Evolutionary conservation across 257 asterid species (phyloP), one percentile per base, ranked within the genome.

Genomic region (Nicotiana attenuata): DNA sequence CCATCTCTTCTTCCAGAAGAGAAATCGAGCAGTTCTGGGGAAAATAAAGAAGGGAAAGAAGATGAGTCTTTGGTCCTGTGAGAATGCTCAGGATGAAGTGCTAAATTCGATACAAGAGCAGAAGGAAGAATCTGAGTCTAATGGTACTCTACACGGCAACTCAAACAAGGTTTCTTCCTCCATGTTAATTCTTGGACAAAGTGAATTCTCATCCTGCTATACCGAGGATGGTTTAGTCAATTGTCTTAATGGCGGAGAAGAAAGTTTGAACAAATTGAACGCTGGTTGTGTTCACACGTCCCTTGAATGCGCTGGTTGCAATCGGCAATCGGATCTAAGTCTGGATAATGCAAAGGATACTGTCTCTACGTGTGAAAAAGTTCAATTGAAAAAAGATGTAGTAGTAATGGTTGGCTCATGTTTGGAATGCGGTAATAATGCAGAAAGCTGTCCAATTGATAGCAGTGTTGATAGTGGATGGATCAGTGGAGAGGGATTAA

Each of bases 31-130:
- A 80, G 16, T 22, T 73, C 76, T 86, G 28, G 91, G 89, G 35
- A 92, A 86, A 87, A 87, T 82, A 82, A 92, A 88, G 78, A 83
- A 84, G 68, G 35, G 80, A 50, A 90, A 85, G 80, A 91, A 86
- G 89, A 89, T 77, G 31, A 83, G 56, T 82, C 85, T 60, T 60
- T 81, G 28, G 82, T 69, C 26, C 28, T 66, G 28, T 68, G 61
- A 81, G 29, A 88, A 85, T 64, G 64, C 80, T 56, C 85, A 81
- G 57, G 80, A 78, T 79, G 71, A 50, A 75, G 56, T 80, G 82
- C 81, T 61, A 68, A 84, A 85, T 77, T 78, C 86, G 7, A 57
- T 71, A 35, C 80, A 80, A 83, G 86, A 81, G 89, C 82, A 79
- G 73, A 92, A 80, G 67, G 92, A 78, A 45, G 87, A 80, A 65